Percentiles rank a stretch among this genome's conserved stretches.
These are phyloP conservation scores for Jamesozyma piceae DNA, from an alignment of 805 yeast species.

Conservation along the genomic window DNA sequence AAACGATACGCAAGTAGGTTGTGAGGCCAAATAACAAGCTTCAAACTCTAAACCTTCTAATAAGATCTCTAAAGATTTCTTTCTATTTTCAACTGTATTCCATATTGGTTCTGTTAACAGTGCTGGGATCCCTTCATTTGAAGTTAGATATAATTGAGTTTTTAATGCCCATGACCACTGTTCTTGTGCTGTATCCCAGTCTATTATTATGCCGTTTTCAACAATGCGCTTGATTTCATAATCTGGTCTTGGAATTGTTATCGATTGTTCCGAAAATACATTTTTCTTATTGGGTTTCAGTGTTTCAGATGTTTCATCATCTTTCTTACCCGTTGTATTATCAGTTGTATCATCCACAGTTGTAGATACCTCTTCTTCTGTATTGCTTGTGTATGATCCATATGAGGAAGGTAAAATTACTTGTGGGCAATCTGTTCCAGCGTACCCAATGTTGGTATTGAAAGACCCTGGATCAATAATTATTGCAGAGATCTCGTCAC, in stretches of 20 bases:
- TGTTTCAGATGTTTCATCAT: slow-evolving; percentile 2
- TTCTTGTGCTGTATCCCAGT: slow-evolving; percentile 79
- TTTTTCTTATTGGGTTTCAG: slow-evolving; percentile 13
- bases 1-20: slow-evolving; percentile 83
- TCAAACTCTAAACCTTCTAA: slow-evolving; percentile 65
- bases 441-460: slow-evolving; percentile 76
- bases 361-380: neutral
- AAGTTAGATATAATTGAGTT: slow-evolving; percentile 40
- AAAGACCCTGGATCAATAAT: slow-evolving; percentile 88
- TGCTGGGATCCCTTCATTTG: slow-evolving; percentile 42
- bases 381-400: slow-evolving; percentile 27
- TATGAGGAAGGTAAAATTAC: slow-evolving; percentile 64
- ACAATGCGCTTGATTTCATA: slow-evolving; percentile 49
- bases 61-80: slow-evolving; percentile 59
- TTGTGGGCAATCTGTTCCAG: slow-evolving; percentile 86
- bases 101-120: slow-evolving; percentile 81
- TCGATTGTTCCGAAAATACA: slow-evolving; percentile 33
- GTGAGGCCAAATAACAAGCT: slow-evolving; percentile 70
- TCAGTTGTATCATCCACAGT: neutral
- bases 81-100: slow-evolving; percentile 61
- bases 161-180: slow-evolving; percentile 60
- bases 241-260: slow-evolving; percentile 43
- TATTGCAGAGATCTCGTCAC: slow-evolving; percentile 79
- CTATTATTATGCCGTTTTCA: slow-evolving; percentile 52
- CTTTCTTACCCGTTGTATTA: slow-evolving; percentile 15